Evolutionary conservation across 768 basidiomycete species (phyloP).

Genomic region (Lyophyllum decastes): DNA sequence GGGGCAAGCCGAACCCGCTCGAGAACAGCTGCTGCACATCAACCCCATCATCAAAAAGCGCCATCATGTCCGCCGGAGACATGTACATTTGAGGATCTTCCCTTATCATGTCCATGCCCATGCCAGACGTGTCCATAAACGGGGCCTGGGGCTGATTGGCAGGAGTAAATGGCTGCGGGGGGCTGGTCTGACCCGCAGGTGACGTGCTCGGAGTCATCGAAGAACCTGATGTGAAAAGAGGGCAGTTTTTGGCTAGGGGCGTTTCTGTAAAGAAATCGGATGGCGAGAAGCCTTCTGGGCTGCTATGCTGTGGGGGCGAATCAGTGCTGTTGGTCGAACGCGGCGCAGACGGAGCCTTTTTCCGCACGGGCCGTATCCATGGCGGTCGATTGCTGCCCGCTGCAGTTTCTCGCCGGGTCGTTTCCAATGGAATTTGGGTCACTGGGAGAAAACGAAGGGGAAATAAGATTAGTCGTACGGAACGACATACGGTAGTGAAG

Average conservation of each 20-base stretch:
- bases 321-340: conserved; percentile 45
- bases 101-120: conserved; percentile 43
- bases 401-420: conserved; percentile 51
- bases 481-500: conserved; percentile 2
- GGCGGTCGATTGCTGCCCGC: conserved; percentile 62
- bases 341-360: conserved; percentile 58
- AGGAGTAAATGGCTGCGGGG: conserved; percentile 12
- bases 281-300: conserved; percentile 67
- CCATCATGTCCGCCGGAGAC: conserved; percentile 61
- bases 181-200: conserved; percentile 5
- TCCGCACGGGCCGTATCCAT: conserved; percentile 88
- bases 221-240: conserved; percentile 22
- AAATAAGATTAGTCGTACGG: conserved; percentile 1
- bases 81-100: conserved; percentile 55
- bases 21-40: conserved; percentile 35
- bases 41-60: conserved; percentile 57
- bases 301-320: conserved; percentile 51
- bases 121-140: conserved; percentile 37
- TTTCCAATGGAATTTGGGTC: conserved; percentile 86
- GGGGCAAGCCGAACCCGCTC: conserved; percentile 26
- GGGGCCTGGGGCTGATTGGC: conserved; percentile 20
- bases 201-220: conserved; percentile 11
- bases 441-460: conserved; percentile 37
- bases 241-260: conserved; percentile 25
- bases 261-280: conserved; percentile 65